A percentile compares a stretch with the other conserved stretches of the same genome.
Evolutionary conservation across 1,139 yeast species (phyloP).

Genomic region (Kodamaea sp.): DNA sequence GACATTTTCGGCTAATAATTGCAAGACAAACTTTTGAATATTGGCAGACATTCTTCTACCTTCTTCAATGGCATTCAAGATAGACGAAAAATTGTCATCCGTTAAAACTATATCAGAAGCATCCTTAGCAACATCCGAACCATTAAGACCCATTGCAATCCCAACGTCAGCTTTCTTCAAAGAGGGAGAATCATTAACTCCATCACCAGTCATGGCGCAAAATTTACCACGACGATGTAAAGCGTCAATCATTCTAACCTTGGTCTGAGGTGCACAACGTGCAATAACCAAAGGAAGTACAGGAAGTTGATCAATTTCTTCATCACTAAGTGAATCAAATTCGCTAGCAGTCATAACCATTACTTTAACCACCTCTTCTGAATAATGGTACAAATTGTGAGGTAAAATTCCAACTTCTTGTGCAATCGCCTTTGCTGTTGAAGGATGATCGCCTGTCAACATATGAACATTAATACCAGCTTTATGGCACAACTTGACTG

Average conservation of each 20-base stretch:
- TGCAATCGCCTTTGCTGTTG: conserved; percentile 52
- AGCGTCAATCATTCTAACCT: conserved; percentile 48
- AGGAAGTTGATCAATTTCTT: conserved; percentile 30
- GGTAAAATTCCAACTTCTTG: conserved; percentile 50
- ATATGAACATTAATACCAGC: conserved; percentile 55
- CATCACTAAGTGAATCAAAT: conserved; percentile 33
- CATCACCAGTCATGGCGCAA: conserved; percentile 40
- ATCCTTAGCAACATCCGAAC: conserved; percentile 57
- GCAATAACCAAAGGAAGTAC: conserved; percentile 41
- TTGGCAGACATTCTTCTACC: conserved; percentile 47
- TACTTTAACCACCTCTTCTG: conserved; percentile 30
- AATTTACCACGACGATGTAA: conserved; percentile 44
- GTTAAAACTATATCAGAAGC: conserved; percentile 56
- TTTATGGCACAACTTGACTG: conserved; percentile 43
- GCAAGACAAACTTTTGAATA: conserved; percentile 47
- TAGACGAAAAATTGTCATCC: conserved; percentile 50
- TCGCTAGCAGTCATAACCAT: conserved; percentile 48
- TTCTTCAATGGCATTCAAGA: conserved; percentile 50
- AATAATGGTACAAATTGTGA: conserved; percentile 35
- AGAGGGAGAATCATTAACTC: conserved; percentile 39
- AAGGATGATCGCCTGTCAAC: conserved; percentile 54
- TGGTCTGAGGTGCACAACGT: conserved; percentile 54
- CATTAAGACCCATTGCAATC: conserved; percentile 43
- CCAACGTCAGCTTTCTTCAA: conserved; percentile 39
- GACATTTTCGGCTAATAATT: conserved; percentile 47